Evolutionary conservation across 305 asterid species (phyloP).

Genomic region (Fraxinus dipetala): DNA sequence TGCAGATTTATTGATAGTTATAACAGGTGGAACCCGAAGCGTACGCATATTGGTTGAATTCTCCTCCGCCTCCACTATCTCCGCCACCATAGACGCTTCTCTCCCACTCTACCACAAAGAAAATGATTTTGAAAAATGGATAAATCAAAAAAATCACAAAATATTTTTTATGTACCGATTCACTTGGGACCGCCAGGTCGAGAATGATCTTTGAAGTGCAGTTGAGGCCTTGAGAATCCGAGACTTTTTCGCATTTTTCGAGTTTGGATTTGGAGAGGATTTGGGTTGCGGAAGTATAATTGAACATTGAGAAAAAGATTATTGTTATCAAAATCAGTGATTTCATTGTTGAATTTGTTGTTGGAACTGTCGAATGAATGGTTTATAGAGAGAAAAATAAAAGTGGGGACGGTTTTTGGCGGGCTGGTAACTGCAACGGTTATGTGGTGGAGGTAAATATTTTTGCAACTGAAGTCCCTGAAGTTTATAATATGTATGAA

Average conservation of each 20-base stretch:
- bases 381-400: not conserved
- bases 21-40: conserved; percentile 70
- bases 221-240: conserved; percentile 55
- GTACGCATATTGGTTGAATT: conserved; percentile 75
- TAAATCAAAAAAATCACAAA: not conserved
- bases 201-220: conserved; percentile 68
- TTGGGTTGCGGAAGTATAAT: conserved; percentile 33
- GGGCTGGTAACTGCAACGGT: conserved; percentile 27
- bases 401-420: conserved; percentile 16
- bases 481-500: not conserved
- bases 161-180: conserved; percentile 39
- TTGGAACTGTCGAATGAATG: not conserved
- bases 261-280: conserved; percentile 79
- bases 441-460: not conserved
- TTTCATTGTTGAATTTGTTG: conserved; percentile 31
- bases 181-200: conserved; percentile 81
- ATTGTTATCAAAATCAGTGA: conserved; percentile 28
- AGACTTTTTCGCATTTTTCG: conserved; percentile 66
- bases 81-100: conserved; percentile 89
- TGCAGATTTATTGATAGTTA: conserved; percentile 77
- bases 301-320: conserved; percentile 21
- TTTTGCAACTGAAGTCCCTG: conserved; percentile 2
- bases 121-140: not conserved
- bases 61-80: conserved; percentile 92
- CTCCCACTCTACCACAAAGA: conserved; percentile 55